Conservation (phyloP, 148 eudicot genomes). For the Persicaria tinctoria region DNA sequence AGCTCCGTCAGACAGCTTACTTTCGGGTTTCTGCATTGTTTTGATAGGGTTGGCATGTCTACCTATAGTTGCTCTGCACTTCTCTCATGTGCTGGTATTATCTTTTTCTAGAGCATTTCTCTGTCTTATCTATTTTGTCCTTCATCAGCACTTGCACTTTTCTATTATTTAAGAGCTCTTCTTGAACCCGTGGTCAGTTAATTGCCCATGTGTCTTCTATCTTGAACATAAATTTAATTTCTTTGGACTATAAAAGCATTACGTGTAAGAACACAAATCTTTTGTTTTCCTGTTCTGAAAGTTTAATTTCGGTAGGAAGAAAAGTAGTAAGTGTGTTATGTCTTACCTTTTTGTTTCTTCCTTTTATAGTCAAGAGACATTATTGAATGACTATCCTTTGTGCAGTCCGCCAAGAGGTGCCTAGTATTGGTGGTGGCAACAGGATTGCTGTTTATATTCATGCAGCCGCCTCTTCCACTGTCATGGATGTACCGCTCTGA, state of each 20-base stretch:
- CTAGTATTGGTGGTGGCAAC: constrained; percentile 75
- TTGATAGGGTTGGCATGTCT: constrained; percentile 77
- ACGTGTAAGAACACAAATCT: background rate
- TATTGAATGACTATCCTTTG: background rate
- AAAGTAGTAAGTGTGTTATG: background rate
- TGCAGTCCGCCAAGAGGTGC: constrained; percentile 90
- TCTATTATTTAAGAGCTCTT: background rate
- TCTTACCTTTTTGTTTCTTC: background rate
- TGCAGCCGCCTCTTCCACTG: constrained; percentile 87
- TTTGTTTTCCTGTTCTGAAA: background rate
- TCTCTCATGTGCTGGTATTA: constrained; percentile 86
- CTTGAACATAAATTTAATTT: background rate
- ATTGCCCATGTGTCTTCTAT: background rate
- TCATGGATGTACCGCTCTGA: constrained; percentile 82
- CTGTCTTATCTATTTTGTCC: background rate
- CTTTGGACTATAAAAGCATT: background rate
- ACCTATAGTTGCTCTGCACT: constrained; percentile 90
- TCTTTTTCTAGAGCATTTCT: background rate
- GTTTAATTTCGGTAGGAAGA: background rate
- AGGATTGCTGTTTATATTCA: constrained; percentile 64
- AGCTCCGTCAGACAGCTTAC: constrained; percentile 85
- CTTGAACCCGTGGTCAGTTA: background rate
- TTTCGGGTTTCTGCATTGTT: constrained; percentile 85
- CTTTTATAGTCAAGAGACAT: background rate
- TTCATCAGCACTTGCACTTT: background rate